phyloP scores from a whole-genome alignment of 108 stramenopile genomes.

The Mediolabrus comicus region DNA sequence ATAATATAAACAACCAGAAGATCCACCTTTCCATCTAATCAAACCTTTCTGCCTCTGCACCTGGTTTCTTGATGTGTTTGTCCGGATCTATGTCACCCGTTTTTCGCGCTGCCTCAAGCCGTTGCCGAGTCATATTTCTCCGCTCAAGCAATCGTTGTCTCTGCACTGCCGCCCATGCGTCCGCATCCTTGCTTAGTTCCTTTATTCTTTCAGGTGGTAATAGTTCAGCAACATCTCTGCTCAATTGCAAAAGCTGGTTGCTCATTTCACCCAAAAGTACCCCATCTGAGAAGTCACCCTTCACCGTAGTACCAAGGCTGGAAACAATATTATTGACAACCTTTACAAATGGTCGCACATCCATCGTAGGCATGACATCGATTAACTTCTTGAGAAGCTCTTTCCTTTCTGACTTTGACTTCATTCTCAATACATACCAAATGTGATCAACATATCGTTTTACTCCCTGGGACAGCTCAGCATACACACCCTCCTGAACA shows the following conservation, averaged over 20 bases:
- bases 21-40: conserved; percentile 6
- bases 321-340: conserved; percentile 87
- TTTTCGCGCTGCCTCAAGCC: conserved; percentile 49
- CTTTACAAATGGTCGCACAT: conserved; percentile 86
- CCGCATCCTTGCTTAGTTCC: conserved; percentile 72
- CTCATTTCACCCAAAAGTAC: conserved; percentile 75
- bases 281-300: conserved; percentile 69
- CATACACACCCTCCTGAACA: conserved; percentile 87
- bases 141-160: conserved; percentile 61
- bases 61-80: conserved; percentile 20
- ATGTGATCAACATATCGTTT: conserved; percentile 83
- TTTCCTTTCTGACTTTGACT: conserved; percentile 70
- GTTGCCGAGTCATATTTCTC: conserved; percentile 61
- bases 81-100: conserved; percentile 39
- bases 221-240: conserved; percentile 76
- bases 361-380: conserved; percentile 85
- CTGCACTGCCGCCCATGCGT: conserved; percentile 83
- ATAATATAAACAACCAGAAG: neutral
- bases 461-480: conserved; percentile 69
- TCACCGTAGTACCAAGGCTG: conserved; percentile 70
- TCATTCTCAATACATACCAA: conserved; percentile 79
- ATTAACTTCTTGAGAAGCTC: conserved; percentile 65
- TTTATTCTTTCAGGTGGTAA: conserved; percentile 82
- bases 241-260: conserved; percentile 77
- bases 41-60: conserved; percentile 43